Conservation (phyloP, 495 filamentous ascomycete genomes). For the Penicillium pancosmium region DNA sequence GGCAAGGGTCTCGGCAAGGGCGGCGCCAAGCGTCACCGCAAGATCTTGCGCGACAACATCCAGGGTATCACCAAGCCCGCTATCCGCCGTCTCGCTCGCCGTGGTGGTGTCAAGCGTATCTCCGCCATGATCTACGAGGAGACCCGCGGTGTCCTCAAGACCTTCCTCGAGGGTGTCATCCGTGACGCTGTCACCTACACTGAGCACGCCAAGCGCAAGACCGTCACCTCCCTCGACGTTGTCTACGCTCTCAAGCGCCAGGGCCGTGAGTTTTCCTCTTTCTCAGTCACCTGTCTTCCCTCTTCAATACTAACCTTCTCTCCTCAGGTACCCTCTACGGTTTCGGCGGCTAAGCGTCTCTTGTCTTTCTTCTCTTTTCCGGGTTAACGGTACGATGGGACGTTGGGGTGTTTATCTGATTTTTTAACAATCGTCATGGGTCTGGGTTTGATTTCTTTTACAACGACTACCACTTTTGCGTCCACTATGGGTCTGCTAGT, state of each 20-base stretch:
- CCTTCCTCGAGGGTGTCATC: constrained; percentile 99
- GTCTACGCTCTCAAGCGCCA: constrained; percentile 97
- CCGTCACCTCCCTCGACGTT: constrained; percentile 94
- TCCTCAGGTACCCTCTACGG: constrained; percentile 80
- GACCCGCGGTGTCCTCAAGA: constrained; percentile 99
- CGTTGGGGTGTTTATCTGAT: constrained; percentile 56
- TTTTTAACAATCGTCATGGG: constrained; percentile 52
- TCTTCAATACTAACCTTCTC: constrained; percentile 24
- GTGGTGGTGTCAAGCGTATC: constrained; percentile 99
- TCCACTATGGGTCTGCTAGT: constrained; percentile 50
- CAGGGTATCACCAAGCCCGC: constrained; percentile 99
- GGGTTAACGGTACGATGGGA: constrained; percentile 54
- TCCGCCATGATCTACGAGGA: constrained; percentile 98
- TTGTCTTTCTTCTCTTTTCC: constrained; percentile 43
- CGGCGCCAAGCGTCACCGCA: constrained; percentile 86
- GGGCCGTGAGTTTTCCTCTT: constrained; percentile 63
- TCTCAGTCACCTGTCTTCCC: neutral
- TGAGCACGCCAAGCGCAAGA: constrained; percentile 98
- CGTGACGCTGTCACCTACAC: constrained; percentile 99
- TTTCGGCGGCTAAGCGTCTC: constrained; percentile 88
- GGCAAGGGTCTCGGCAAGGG: constrained; percentile 99
- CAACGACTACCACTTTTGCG: constrained; percentile 46
- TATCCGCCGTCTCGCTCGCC: constrained; percentile 99
- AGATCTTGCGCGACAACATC: constrained; percentile 99
- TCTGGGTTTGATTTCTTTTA: constrained; percentile 52